Percentiles rank a stretch among this genome's conserved stretches.
phyloP scores from a whole-genome alignment of 768 basidiomycete genomes.

The Asterophora lycoperdoides region DNA sequence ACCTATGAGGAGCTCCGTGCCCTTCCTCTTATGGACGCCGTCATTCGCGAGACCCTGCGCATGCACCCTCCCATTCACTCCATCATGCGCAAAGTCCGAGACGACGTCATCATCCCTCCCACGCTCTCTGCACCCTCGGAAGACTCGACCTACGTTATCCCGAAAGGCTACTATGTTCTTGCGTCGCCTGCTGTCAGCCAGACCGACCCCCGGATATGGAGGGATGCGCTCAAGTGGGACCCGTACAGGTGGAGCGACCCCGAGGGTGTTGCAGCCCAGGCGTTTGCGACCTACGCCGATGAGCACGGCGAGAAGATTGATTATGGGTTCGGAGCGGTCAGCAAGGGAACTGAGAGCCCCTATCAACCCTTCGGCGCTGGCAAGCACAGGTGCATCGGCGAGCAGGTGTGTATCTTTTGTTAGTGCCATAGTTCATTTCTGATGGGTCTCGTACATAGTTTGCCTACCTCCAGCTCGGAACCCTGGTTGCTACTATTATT shows the following conservation, averaged over 20 bases:
- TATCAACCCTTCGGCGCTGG: constrained; percentile 99
- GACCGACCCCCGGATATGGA: constrained; percentile 83
- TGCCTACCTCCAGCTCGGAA: constrained; percentile 90
- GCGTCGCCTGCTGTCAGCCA: constrained; percentile 87
- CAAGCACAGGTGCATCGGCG: constrained; percentile 91
- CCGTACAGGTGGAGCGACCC: constrained; percentile 84
- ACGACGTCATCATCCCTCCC: constrained; percentile 77
- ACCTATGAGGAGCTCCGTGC: constrained; percentile 83
- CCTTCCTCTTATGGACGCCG: constrained; percentile 79
- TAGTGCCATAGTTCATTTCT: background rate
- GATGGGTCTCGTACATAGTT: constrained; percentile 45
- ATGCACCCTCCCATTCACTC: constrained; percentile 95
- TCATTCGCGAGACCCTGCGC: constrained; percentile 92
- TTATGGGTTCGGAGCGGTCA: constrained; percentile 92
- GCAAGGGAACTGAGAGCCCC: constrained; percentile 93
- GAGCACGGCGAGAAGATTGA: constrained; percentile 87
- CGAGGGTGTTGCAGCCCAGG: constrained; percentile 76
- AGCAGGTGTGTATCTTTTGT: constrained; percentile 49
- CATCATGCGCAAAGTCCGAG: constrained; percentile 88
- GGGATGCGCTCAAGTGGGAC: constrained; percentile 64
- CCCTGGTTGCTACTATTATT: constrained; percentile 74
- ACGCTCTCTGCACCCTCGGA: constrained; percentile 76
- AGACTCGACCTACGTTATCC: constrained; percentile 76
- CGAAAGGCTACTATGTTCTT: constrained; percentile 85
- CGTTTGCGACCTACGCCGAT: constrained; percentile 70